Conservation (phyloP, 495 filamentous ascomycete genomes). For the Aspergillus cavernicola region DNA sequence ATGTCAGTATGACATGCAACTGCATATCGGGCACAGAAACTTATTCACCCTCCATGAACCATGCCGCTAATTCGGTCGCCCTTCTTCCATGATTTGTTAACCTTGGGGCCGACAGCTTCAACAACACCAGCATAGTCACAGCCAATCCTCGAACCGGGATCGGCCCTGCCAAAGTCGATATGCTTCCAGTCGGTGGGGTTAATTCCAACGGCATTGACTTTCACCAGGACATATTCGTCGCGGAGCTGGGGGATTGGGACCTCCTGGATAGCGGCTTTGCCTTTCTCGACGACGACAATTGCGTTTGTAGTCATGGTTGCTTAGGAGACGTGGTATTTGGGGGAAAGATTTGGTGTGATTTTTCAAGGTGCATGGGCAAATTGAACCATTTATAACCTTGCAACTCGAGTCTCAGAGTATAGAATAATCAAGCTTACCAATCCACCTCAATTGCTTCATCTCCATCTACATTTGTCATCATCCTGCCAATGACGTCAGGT, state of each 20-base stretch:
- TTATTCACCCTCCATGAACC: not conserved
- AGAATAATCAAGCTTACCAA: too few relatives aligned
- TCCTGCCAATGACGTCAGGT: too few relatives aligned
- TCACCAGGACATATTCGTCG: conserved; percentile 3
- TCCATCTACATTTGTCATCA: too few relatives aligned
- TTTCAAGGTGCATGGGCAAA: too few relatives aligned
- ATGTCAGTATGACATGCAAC: too few relatives aligned
- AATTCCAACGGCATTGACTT: not conserved
- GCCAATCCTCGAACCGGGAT: not conserved
- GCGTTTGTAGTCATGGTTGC: not conserved
- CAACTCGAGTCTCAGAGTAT: too few relatives aligned
- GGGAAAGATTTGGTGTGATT: too few relatives aligned
- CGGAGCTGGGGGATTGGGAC: not conserved
- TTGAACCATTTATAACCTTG: too few relatives aligned
- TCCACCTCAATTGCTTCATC: too few relatives aligned
- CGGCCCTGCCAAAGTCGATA: not conserved
- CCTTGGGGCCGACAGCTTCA: not conserved
- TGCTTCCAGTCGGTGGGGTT: conserved; percentile 10
- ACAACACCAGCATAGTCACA: conserved; percentile 7
- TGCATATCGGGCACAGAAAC: too few relatives aligned
- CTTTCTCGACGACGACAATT: not conserved
- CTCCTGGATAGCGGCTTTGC: not conserved
- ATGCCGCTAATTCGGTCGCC: conserved; percentile 4
- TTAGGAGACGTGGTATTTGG: not conserved
- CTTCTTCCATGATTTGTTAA: not conserved